Evolutionary conservation across 345 rosid species (phyloP).

Genomic region (Carallia brachiata): DNA sequence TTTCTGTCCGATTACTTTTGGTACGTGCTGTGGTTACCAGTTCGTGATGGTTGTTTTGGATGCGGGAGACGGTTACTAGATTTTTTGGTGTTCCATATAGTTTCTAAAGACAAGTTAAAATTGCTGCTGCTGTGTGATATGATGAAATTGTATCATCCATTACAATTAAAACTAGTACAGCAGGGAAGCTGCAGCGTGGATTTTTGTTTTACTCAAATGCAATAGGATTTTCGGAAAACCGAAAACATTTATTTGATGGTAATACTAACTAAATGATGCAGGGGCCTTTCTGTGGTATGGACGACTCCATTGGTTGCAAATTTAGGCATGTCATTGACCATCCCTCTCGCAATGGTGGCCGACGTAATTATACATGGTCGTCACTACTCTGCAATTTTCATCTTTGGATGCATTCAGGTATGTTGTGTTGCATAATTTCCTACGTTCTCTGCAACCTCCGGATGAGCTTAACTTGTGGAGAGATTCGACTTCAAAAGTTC

Average conservation of each 20-base stretch:
- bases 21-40: constrained; percentile 25
- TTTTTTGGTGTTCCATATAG: not conserved
- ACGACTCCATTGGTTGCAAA: constrained; percentile 84
- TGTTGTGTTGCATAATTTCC: not conserved
- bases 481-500: too few relatives aligned
- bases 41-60: not conserved
- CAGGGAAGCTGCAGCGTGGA: not conserved
- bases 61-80: not conserved
- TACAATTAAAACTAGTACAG: too few relatives aligned
- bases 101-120: not conserved
- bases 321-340: constrained; percentile 75
- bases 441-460: not conserved
- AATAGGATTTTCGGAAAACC: not conserved
- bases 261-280: constrained; percentile 25
- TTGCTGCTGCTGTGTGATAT: too few relatives aligned
- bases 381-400: constrained; percentile 62
- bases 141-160: too few relatives aligned
- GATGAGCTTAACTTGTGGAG: too few relatives aligned
- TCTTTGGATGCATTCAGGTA: constrained; percentile 76
- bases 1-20: constrained; percentile 61
- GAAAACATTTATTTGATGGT: not conserved
- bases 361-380: constrained; percentile 76
- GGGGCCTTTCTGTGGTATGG: constrained; percentile 88
- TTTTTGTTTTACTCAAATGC: not conserved
- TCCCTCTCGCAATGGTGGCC: constrained; percentile 85